phyloP scores from a whole-genome alignment of 805 yeast species.

The Torulaspora franciscae region DNA sequence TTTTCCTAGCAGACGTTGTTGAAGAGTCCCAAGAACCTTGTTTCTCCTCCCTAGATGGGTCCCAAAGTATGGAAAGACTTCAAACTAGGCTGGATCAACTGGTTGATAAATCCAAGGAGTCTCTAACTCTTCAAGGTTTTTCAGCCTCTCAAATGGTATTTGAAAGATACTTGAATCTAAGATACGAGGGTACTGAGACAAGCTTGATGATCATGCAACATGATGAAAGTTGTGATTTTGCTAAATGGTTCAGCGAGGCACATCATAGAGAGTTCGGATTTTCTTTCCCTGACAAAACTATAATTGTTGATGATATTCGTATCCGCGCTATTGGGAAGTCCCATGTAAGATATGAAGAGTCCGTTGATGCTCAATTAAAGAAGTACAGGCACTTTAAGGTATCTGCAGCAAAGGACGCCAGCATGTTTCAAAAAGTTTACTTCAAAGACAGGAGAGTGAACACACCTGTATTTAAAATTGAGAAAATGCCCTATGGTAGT shows the following conservation, averaged over 20 bases:
- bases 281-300: conserved; percentile 49
- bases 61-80: conserved; percentile 34
- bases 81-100: conserved; percentile 45
- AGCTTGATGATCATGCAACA: conserved; percentile 59
- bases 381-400: conserved; percentile 31
- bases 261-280: conserved; percentile 76
- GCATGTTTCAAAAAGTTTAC: conserved; percentile 45
- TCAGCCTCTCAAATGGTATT: conserved; percentile 40
- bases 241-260: conserved; percentile 44
- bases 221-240: conserved; percentile 30
- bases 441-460: conserved; percentile 49
- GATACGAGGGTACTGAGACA: conserved; percentile 89
- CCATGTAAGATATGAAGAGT: conserved; percentile 37
- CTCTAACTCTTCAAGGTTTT: conserved; percentile 53
- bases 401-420: conserved; percentile 26
- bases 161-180: conserved; percentile 68
- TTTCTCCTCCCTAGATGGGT: conserved; percentile 39
- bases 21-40: conserved; percentile 75
- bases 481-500: conserved; percentile 50
- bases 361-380: conserved; percentile 51
- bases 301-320: conserved; percentile 67
- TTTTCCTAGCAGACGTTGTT: conserved; percentile 80
- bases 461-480: conserved; percentile 54
- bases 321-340: conserved; percentile 70
- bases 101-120: conserved; percentile 38